Base-by-base conservation (phyloP, 768 basidiomycete species). In the Dioszegia hungarica region DNA sequence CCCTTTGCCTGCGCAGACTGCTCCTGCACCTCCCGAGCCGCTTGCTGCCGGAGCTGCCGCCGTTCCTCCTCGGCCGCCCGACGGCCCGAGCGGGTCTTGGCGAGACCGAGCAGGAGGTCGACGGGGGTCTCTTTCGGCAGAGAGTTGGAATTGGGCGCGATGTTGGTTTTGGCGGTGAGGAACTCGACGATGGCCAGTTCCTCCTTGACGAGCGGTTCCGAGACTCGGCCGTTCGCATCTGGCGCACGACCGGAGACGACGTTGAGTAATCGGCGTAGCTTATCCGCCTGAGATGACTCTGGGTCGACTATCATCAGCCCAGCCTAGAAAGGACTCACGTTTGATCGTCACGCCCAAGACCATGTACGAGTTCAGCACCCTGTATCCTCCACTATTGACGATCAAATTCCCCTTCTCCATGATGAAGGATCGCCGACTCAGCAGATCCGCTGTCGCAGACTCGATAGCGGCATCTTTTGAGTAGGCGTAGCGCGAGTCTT, bases 111-210 rank as follows among this genome's bases (percentile, higher is more conserved):
- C 10, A 73, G 57, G 2, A 73, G 60, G 37, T 73, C 71, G 15
- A 70, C 71, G 5, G 71, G 71, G 4, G 71, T 68, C 28, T 69
- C 66, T 15, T 46, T 38, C 54, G 12, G 54, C 28, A n/a, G 28
- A 17, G 19, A 28, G 39, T 20, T 22, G 11, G 40, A 51, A 38
- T 28, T 51, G 31, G 34, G 33, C 41, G 43, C 44, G 44, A 28
- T 36, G 56, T 61, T 68, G 33, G 69, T 56, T 37, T 75, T 74
- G 19, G 74, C 70, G 2, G 72, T 76, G 22, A 77, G 63, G 51
- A 77, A 75, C 36, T 77, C 77, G 36, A 76, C 77, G 40, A 77
- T 75, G 25, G 77, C 77, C 5, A 77, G 63, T 62, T 77, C 77
- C 53, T 76, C 75, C 51, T 76, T 75, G 19, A 77, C 77, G 17